Evolutionary conservation across 2,329 filamentous ascomycete species (phyloP).

Genomic region (Elsinoe australis): DNA sequence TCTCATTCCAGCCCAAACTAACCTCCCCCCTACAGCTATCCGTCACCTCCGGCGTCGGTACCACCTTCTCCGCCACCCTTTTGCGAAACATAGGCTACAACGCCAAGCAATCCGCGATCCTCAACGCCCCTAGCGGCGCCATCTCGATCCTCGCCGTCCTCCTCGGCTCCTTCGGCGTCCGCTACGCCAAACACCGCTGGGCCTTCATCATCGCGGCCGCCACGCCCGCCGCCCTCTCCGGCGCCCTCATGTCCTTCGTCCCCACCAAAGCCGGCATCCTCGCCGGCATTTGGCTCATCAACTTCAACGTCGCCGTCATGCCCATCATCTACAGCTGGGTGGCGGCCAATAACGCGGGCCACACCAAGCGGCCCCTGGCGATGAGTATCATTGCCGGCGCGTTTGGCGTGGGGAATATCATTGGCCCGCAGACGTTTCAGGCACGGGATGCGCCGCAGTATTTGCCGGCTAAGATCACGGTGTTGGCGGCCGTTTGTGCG

Average conservation of each 20-base stretch:
- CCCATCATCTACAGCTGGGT: constrained; percentile 30
- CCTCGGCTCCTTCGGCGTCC: constrained; percentile 41
- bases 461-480: constrained; percentile 33
- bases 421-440: constrained; percentile 32
- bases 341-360: constrained; percentile 41
- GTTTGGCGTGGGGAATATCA: constrained; percentile 29
- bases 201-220: constrained; percentile 45
- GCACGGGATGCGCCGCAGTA: constrained; percentile 30
- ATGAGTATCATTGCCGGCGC: background rate
- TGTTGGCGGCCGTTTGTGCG: constrained; percentile 20
- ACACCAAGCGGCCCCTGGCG: constrained; percentile 27
- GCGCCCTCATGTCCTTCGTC: constrained; percentile 46
- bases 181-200: constrained; percentile 43
- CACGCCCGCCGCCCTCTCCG: constrained; percentile 41
- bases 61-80: constrained; percentile 48
- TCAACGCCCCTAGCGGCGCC: constrained; percentile 49
- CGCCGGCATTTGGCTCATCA: constrained; percentile 29
- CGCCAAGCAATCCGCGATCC: constrained; percentile 41
- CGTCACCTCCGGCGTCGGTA: constrained; percentile 39
- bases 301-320: constrained; percentile 28
- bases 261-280: constrained; percentile 19
- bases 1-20: too few species aligned
- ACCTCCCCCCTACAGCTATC: too few species aligned
- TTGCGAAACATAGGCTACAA: constrained; percentile 43
- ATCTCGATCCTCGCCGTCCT: constrained; percentile 48